Base-by-base conservation (phyloP, 148 eudicot genomes). In the Spergularia marina region DNA sequence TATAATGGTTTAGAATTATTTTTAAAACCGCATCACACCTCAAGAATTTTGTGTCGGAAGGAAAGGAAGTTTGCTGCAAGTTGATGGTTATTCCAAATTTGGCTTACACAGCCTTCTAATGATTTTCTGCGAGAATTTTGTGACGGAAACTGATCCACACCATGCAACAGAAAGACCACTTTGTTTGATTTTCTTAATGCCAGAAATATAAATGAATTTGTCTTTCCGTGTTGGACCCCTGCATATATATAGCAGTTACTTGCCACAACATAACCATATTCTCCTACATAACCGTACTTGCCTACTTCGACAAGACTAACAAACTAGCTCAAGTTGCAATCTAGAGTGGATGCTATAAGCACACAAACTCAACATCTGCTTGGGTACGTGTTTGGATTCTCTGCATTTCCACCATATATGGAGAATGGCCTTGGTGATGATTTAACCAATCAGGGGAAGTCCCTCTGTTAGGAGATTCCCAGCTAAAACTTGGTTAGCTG, bases 401-500 rank as follows among this genome's bases (percentile, higher is more conserved):
- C 76, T 64, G 61, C 70, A 16, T 39, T 25, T 47, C 4, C 60
- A 30, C 54, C 8, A 39, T 68, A 6, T 41, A 30, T 15, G 65
- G 18, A 40, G 53, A 62, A 68, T 5, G 2, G 12, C 17, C 63
- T 77, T 36, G 25, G 2, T 75, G 39, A 25, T 66, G 20, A 71
- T 57, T 71, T 73, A 84, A 53, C 84, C 82, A 53, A 90, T 85
- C 65, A 94, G 86, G 60, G 85, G 84, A 63, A 88, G 68, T 62
- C 92, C 93, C 63, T 91, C 89, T 47, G 83, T 75, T 18, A 94
- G 89, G 49, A 90, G 89, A 81, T 70, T 72, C 36, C 76, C 90
- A 4, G 95, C 91, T 77, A 90, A 65, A 60, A 80, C 81, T 70
- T 86, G 78, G 77, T 94, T 94, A n/a, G 91, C 94, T 4, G 94